Percentiles rank a stretch among this genome's conserved stretches.
Evolutionary conservation across 169 alveolate genomes (phyloP).

Genomic region (Theileria sp.): DNA sequence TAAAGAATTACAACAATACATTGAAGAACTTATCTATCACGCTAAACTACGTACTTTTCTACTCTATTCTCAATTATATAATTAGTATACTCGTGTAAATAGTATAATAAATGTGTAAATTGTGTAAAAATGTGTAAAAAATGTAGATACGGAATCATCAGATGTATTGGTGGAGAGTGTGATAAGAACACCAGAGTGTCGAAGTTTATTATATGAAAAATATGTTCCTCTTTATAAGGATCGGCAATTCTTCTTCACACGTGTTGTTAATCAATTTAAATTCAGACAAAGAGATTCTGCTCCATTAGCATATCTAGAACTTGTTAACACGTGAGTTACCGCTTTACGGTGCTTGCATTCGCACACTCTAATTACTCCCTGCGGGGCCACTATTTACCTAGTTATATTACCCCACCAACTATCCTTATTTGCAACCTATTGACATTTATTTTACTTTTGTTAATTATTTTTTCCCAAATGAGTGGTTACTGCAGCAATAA

Average conservation of each 20-base stretch:
- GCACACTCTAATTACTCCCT: too few relatives aligned
- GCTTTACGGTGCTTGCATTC: not conserved
- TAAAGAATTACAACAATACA: conserved; percentile 85
- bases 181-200: conserved; percentile 81
- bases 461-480: too few relatives aligned
- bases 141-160: conserved; percentile 46
- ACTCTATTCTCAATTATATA: not conserved
- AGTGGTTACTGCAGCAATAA: too few relatives aligned
- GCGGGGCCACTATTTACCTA: too few relatives aligned
- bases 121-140: not conserved
- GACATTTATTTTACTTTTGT: too few relatives aligned
- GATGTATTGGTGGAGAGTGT: conserved; percentile 80
- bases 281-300: conserved; percentile 80
- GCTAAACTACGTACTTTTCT: conserved; percentile 74
- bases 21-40: conserved; percentile 81
- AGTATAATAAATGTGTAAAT: too few relatives aligned
- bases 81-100: too few relatives aligned
- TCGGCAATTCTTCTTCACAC: conserved; percentile 79
- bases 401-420: too few relatives aligned
- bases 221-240: conserved; percentile 79
- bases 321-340: conserved; percentile 76
- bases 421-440: too few relatives aligned
- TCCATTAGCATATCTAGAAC: conserved; percentile 84
- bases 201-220: conserved; percentile 78
- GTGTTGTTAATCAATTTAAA: conserved; percentile 82